Evolutionary conservation across 441 rosid species (phyloP).

Genomic region (Geranium incanum): DNA sequence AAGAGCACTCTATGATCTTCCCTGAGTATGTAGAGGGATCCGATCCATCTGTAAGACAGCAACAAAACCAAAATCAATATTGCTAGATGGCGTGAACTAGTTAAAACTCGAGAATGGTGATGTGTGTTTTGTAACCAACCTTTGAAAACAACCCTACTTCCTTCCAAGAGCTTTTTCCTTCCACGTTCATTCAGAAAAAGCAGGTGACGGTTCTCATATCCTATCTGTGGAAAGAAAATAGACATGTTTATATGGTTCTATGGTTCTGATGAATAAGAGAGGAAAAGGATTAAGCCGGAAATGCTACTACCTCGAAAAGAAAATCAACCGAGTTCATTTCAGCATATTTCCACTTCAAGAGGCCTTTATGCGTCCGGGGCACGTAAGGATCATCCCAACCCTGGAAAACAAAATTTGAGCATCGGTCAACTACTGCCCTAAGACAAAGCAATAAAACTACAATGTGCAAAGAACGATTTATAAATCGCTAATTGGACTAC

Average conservation of each 20-base stretch:
- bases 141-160: constrained; percentile 57
- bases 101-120: background rate
- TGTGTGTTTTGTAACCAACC: constrained; percentile 32
- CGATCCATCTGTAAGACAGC: constrained; percentile 45
- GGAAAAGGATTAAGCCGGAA: background rate
- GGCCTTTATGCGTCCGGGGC: constrained; percentile 93
- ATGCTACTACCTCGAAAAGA: constrained; percentile 59
- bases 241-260: constrained; percentile 15
- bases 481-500: background rate
- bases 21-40: constrained; percentile 72
- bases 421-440: constrained; percentile 11
- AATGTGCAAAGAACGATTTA: background rate
- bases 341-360: constrained; percentile 96
- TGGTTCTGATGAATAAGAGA: constrained; percentile 14
- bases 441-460: background rate
- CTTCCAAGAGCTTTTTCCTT: constrained; percentile 79
- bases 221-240: constrained; percentile 35
- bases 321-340: constrained; percentile 93
- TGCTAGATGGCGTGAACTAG: background rate
- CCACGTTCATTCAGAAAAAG: constrained; percentile 75
- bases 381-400: constrained; percentile 99
- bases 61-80: background rate
- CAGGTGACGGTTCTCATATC: constrained; percentile 47
- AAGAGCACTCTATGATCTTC: constrained; percentile 86
- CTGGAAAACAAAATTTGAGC: constrained; percentile 30